Evolutionary conservation across 2,329 filamentous ascomycete genomes (phyloP), one percentile per base, ranked within the genome.

Genomic region (Fusarium citri): DNA sequence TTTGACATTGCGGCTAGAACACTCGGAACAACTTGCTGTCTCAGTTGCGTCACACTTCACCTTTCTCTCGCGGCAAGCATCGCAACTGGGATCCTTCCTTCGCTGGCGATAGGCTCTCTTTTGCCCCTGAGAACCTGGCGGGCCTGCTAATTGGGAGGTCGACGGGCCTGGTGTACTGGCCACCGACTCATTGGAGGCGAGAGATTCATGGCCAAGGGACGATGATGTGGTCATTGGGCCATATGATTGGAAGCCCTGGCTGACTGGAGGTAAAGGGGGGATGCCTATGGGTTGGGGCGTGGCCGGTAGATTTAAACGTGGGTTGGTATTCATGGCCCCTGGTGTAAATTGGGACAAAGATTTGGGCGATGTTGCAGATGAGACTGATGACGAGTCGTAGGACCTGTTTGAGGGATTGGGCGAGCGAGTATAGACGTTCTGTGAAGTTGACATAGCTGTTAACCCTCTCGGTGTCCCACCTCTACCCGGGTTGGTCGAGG

Each of bases 11-110:
- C 96, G 91, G 79, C 94, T 98, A 7, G 94, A 96, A 82, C 96
- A 99, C 81, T 99, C 96, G 3, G 96, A 98, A 80, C 96, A 99
- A 81, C 95, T 97, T 14, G 93, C 91, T 20, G 93, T 97, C 78
- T 98, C 96, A 18, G 96, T 98, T 31, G 96, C 96, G 83, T 99
- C 96, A 80, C 96, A 99, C 86, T 92, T 92, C 77, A 92, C 90
- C 81, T 92, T 92, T 70, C 90, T 84, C 76, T 99, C 96, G 64
- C 96, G 89, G 79, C 96, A 99, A 53, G 96, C 96, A 83, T 99
- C 96, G 80, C 96, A 99, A 77, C 94, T 98, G 2, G 96, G 96
- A 76, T 99, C 96, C 78, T 99, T 99, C 73, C 96, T 88, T 72
- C 96, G 87, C 79, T 99, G 96, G 25, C 96, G 90, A 82, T 98